These are phyloP conservation scores for Azolla pinnata DNA, from an alignment of 75 land plant genomes.

Conservation along the genomic window DNA sequence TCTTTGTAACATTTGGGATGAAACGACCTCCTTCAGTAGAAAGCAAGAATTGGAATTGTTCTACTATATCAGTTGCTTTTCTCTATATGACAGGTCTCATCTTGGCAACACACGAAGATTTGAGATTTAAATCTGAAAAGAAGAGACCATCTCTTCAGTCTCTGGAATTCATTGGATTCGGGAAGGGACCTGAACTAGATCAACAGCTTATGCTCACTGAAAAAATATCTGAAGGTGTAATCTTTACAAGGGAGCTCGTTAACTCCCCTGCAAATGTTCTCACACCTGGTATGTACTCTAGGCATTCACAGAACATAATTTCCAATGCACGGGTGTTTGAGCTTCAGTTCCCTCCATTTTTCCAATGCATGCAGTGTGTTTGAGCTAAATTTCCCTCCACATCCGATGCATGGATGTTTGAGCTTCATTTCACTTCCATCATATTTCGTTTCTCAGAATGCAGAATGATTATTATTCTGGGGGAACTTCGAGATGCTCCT, in stretches of 20 bases:
- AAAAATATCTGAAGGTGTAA: constrained; percentile 59
- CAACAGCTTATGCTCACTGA: constrained; percentile 44
- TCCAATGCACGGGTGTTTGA: too few species aligned
- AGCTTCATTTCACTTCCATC: too few species aligned
- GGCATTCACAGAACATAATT: too few species aligned
- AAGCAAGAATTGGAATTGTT: neutral
- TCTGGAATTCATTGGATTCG: constrained; percentile 73
- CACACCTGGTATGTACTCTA: constrained; percentile 66
- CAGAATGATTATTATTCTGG: too few species aligned
- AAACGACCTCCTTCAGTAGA: too few species aligned
- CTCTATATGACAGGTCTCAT: constrained; percentile 51
- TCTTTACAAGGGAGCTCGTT: constrained; percentile 73
- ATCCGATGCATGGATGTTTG: too few species aligned
- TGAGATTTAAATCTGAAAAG: constrained; percentile 69
- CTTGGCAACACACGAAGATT: constrained; percentile 70
- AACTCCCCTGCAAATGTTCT: constrained; percentile 96
- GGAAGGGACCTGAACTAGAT: constrained; percentile 49
- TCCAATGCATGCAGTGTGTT: too few species aligned
- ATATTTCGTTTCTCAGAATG: too few species aligned
- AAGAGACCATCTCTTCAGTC: constrained; percentile 49
- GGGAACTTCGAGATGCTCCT: too few species aligned
- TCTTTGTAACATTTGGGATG: too few species aligned
- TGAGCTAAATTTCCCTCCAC: too few species aligned
- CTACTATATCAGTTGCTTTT: neutral
- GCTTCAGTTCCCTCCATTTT: too few species aligned